phyloP scores from a whole-genome alignment of 2,329 filamentous ascomycete species.

The Talaromyces albobiverticillius region DNA sequence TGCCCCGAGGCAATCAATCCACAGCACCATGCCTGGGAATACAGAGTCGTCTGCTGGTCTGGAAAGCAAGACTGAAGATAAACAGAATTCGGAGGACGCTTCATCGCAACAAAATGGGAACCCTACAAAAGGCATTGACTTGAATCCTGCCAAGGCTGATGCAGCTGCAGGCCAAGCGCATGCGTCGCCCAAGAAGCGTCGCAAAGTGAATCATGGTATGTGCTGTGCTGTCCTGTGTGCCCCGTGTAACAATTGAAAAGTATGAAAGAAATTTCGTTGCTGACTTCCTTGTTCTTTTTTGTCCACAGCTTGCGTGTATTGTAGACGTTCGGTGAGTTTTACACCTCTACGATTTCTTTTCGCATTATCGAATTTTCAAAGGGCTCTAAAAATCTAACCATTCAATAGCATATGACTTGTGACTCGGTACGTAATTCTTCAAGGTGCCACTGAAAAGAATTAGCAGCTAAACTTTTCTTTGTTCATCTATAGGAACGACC shows the following conservation, averaged over 20 bases:
- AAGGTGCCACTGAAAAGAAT: not conserved
- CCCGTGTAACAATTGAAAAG: slow-evolving; percentile 12
- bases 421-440: slow-evolving; percentile 62
- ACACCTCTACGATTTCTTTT: not conserved
- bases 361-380: slow-evolving; percentile 20
- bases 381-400: not conserved
- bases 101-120: slow-evolving; percentile 27
- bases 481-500: slow-evolving; percentile 71
- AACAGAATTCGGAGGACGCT: too few species aligned
- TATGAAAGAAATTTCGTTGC: not conserved
- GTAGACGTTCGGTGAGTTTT: slow-evolving; percentile 80
- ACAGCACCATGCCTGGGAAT: not conserved
- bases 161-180: slow-evolving; percentile 31
- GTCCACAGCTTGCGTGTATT: slow-evolving; percentile 77
- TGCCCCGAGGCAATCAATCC: not conserved
- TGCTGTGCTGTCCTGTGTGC: slow-evolving; percentile 14
- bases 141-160: slow-evolving; percentile 31
- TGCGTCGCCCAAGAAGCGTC: slow-evolving; percentile 72
- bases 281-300: slow-evolving; percentile 24
- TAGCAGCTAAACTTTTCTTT: slow-evolving; percentile 31
- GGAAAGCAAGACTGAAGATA: slow-evolving; percentile 10
- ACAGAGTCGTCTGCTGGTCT: not conserved
- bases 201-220: slow-evolving; percentile 85
- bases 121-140: slow-evolving; percentile 21
- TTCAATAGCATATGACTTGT: slow-evolving; percentile 78